Evolutionary conservation across 192 early-diverging fungal genomes (phyloP), one percentile per base, ranked within the genome.

Genomic region (Geosiphon pyriformis): DNA sequence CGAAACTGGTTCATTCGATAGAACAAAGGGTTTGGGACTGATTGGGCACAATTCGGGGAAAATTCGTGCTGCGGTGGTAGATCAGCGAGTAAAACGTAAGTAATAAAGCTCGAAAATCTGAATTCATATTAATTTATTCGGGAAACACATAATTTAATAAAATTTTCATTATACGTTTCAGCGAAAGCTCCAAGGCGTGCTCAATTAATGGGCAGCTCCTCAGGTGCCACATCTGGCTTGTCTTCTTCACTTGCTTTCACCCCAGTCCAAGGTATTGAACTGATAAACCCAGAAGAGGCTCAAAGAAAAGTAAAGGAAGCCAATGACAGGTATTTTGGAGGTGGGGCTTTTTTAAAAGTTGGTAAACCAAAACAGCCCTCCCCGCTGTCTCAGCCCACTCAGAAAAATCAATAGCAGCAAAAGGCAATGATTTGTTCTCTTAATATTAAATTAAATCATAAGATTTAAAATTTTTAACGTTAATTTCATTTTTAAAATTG

Each of bases 201-300:
- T 59, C 63, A 65, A 80, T 74, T 68, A 77, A 59, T 58, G 68
- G 25, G 72, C 70, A 52, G 59, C 52, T 63, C 71, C 48, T 77
- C 80, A 4, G 68, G 79, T 1, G 67, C 74, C 11, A 87, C 88
- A 2, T 90, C 93, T 23, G 95, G 95, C 11, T 77, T 94, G 48
- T 86, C 90, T 0, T 88, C 93, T 0, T 94, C 93, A 18, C 78
- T 98, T 11, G 89, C 95, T 1, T 96, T 98, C 62, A 98, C 94
- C 6, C 94, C 95, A 10, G 88, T 94, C 17, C 92, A 98, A 68
- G 93, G 94, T 59, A 90, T 98, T 69, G 95, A 98, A 74, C 72
- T 98, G 27, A 84, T 87, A 32, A 92, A 94, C 69, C 95, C 95
- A 1, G 89, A 88, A 22, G 80, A 82, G 0, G 70, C 73, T 1